Evolutionary conservation across 192 early-diverging fungal genomes (phyloP).

Genomic region (Martensiomyces pterosporus): DNA sequence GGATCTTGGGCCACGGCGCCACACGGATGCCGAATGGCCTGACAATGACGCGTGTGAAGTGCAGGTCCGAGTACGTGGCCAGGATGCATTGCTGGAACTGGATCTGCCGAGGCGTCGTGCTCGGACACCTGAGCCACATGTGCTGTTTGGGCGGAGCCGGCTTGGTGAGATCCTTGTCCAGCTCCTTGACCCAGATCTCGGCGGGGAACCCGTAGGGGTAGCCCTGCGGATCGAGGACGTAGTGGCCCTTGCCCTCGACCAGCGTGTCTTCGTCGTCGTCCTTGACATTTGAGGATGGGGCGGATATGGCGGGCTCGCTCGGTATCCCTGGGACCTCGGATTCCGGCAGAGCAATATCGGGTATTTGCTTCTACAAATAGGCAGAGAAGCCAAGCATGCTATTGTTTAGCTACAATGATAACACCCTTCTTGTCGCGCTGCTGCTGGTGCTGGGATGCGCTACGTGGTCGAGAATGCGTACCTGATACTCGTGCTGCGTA

Average conservation of each 20-base stretch:
- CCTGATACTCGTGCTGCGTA: conserved; percentile 6
- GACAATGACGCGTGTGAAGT: conserved; percentile 27
- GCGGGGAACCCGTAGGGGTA: conserved; percentile 22
- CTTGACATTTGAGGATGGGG: neutral
- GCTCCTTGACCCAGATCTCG: conserved; percentile 22
- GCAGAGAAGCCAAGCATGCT: too few species aligned
- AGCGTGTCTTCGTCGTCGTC: too few species aligned
- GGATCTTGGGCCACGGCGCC: conserved; percentile 12
- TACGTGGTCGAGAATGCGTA: too few species aligned
- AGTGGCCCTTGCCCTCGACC: conserved; percentile 10
- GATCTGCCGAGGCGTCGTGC: neutral
- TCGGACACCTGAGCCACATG: conserved; percentile 23
- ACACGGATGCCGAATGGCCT: conserved; percentile 22
- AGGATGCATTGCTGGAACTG: conserved; percentile 20
- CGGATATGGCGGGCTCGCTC: too few species aligned
- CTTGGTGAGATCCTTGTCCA: conserved; percentile 15
- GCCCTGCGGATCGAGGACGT: conserved; percentile 26
- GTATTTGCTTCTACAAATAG: conserved; percentile 21
- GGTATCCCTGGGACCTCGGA: neutral
- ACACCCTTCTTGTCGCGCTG: too few species aligned
- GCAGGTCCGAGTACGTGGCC: conserved; percentile 24
- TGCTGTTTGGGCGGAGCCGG: conserved; percentile 15
- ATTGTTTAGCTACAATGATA: too few species aligned
- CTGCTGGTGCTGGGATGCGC: too few species aligned
- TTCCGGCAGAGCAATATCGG: conserved; percentile 7